Conservation (phyloP, 1,284 basidiomycete genomes). For the Sporisorium scitamineum region DNA sequence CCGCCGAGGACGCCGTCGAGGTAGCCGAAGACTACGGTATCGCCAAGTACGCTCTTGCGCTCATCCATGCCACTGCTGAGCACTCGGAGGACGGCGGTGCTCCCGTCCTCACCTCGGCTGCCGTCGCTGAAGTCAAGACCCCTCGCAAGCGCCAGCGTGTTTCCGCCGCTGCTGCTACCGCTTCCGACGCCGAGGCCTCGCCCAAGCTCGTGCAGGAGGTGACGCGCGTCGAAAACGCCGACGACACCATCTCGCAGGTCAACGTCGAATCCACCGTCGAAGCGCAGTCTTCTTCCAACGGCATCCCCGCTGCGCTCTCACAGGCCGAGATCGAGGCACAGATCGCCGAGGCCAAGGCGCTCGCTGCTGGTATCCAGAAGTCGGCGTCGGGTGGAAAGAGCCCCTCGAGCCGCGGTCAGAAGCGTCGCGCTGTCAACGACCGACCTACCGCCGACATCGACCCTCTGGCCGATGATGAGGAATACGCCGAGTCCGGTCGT, state of each 20-base stretch:
- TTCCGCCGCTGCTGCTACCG: conserved; percentile 34
- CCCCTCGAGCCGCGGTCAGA: conserved; percentile 35
- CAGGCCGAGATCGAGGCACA: conserved; percentile 64
- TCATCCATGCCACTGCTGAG: conserved; percentile 82
- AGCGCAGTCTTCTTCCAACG: conserved; percentile 18
- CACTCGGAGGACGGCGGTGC: conserved; percentile 70
- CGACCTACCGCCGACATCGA: conserved; percentile 46
- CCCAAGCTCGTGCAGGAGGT: conserved; percentile 49
- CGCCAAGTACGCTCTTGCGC: conserved; percentile 75
- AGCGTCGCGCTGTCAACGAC: conserved; percentile 63
- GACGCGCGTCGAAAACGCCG: conserved; percentile 38
- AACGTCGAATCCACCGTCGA: conserved; percentile 50
- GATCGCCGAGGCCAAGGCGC: conserved; percentile 59
- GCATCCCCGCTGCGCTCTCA: conserved; percentile 43
- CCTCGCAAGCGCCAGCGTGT: conserved; percentile 48
- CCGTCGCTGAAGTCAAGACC: conserved; percentile 40
- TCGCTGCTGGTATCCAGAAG: conserved; percentile 59
- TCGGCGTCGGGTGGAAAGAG: conserved; percentile 23
- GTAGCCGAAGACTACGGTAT: conserved; percentile 78
- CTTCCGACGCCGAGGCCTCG: conserved; percentile 33
- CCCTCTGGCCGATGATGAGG: conserved; percentile 53
- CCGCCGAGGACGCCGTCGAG: conserved; percentile 77
- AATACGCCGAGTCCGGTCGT: conserved; percentile 49
- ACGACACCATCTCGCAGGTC: conserved; percentile 41
- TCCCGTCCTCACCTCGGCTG: conserved; percentile 53